A percentile compares a stretch with the other conserved stretches of the same genome.
phyloP scores from a whole-genome alignment of 495 filamentous ascomycete genomes.

The Tuber melanosporum region DNA sequence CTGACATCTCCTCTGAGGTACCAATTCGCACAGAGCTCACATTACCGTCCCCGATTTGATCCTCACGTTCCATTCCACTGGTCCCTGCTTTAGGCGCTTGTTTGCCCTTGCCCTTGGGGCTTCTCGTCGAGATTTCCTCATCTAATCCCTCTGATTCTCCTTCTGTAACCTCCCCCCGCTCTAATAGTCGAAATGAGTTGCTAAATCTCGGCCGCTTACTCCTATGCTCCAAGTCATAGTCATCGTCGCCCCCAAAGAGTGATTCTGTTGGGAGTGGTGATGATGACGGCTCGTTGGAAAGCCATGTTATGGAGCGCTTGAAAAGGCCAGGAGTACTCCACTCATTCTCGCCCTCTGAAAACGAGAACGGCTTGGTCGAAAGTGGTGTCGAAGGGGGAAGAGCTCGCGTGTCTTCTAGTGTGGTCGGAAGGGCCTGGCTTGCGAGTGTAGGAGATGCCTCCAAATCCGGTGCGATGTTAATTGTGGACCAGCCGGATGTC shows the following conservation, averaged over 20 bases:
- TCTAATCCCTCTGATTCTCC: constrained; percentile 14
- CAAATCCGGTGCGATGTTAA: constrained; percentile 16
- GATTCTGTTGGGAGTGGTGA: constrained; percentile 41
- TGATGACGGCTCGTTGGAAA: constrained; percentile 7
- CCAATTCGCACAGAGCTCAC: background rate
- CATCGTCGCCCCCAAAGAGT: constrained; percentile 66
- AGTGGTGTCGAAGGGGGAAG: constrained; percentile 1
- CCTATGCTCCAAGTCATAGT: constrained; percentile 55
- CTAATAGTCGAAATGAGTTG: constrained; percentile 30
- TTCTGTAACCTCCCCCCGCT: constrained; percentile 17
- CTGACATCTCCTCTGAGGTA: constrained; percentile 22
- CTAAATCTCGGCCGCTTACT: constrained; percentile 70
- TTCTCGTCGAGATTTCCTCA: constrained; percentile 9
- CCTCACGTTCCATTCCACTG: background rate
- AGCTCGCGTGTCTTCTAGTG: background rate
- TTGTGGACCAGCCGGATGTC: constrained; percentile 19
- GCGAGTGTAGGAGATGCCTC: constrained; percentile 6
- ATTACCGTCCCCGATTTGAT: background rate
- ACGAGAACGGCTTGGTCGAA: constrained; percentile 15
- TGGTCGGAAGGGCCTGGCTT: background rate
- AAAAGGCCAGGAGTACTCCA: constrained; percentile 29
- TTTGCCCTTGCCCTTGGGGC: background rate
- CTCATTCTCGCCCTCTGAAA: constrained; percentile 23
- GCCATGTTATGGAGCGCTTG: constrained; percentile 25
- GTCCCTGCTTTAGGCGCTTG: background rate